phyloP scores from a whole-genome alignment of 2,329 filamentous ascomycete species.

The Neofusicoccum laricinum region DNA sequence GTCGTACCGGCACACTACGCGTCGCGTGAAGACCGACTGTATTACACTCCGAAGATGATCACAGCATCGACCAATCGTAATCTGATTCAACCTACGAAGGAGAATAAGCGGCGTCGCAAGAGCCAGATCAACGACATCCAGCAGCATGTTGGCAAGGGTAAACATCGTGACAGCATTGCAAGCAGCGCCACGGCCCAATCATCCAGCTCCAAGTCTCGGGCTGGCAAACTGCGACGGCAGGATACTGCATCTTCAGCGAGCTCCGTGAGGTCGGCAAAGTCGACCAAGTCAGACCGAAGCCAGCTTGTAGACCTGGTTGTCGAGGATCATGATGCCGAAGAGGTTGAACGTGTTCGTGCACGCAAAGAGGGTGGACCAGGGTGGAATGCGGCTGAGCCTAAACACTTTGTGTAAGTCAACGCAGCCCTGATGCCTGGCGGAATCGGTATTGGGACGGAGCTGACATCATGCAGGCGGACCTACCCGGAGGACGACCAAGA shows the following conservation, averaged over 20 bases:
- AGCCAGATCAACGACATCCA: conserved; percentile 47
- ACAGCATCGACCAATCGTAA: conserved; percentile 56
- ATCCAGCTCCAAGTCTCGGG: conserved; percentile 31
- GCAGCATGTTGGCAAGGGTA: conserved; percentile 41
- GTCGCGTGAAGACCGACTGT: conserved; percentile 64
- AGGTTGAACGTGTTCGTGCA: conserved; percentile 59
- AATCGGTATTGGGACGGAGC: neutral
- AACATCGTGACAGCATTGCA: conserved; percentile 39
- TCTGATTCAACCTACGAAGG: conserved; percentile 52
- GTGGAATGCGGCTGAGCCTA: conserved; percentile 56
- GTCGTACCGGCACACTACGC: conserved; percentile 84
- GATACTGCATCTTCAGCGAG: conserved; percentile 47
- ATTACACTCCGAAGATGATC: conserved; percentile 50
- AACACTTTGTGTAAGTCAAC: conserved; percentile 53
- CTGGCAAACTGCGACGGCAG: conserved; percentile 42
- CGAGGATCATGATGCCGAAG: conserved; percentile 61
- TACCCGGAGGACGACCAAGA: conserved; percentile 46
- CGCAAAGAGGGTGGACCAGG: conserved; percentile 61
- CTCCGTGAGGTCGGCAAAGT: conserved; percentile 37
- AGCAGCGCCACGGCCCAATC: conserved; percentile 30
- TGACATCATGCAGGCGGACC: conserved; percentile 38
- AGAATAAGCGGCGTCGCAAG: conserved; percentile 47
- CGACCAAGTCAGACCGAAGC: conserved; percentile 55
- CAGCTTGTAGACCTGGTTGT: conserved; percentile 67
- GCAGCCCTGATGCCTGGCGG: neutral